phyloP scores from a whole-genome alignment of 495 filamentous ascomycete genomes.

The Choiromyces venosus region DNA sequence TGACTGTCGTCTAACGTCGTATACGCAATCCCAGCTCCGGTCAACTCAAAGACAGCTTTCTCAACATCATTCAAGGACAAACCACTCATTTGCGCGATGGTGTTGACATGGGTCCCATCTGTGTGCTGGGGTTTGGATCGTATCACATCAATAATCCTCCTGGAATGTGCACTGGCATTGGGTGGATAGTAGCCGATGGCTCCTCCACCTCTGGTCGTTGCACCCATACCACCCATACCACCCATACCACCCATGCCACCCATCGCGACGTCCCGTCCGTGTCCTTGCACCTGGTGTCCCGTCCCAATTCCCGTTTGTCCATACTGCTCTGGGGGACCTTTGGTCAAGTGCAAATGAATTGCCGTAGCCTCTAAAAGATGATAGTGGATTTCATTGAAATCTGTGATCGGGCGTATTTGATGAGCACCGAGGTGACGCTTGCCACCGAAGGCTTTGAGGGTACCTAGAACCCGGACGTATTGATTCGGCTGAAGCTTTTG shows the following conservation, averaged over 20 bases:
- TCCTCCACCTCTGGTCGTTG: constrained; percentile 25
- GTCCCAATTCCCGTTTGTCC: constrained; percentile 37
- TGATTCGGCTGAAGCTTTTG: constrained; percentile 57
- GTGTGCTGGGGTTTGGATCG: constrained; percentile 57
- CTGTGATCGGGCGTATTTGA: constrained; percentile 66
- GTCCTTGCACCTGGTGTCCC: constrained; percentile 44
- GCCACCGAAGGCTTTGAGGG: constrained; percentile 68
- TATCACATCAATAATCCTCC: constrained; percentile 63
- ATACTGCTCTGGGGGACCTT: constrained; percentile 55
- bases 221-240: constrained; percentile 40
- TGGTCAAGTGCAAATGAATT: constrained; percentile 78
- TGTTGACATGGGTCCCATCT: constrained; percentile 73
- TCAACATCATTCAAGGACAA: constrained; percentile 63
- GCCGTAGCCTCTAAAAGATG: constrained; percentile 84
- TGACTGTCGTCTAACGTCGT: constrained; percentile 78
- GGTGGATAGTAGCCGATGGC: constrained; percentile 44
- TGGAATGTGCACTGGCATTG: constrained; percentile 53
- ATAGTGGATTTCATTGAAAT: constrained; percentile 86
- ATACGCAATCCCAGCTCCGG: constrained; percentile 68
- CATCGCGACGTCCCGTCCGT: constrained; percentile 46
- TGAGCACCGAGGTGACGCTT: constrained; percentile 77
- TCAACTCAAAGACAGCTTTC: constrained; percentile 70
- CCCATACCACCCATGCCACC: constrained; percentile 37
- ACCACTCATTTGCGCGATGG: constrained; percentile 59
- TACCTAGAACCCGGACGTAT: constrained; percentile 78